Evolutionary conservation across 164 flowering plant genomes (phyloP).

Genomic region (Berberis vulgaris): DNA sequence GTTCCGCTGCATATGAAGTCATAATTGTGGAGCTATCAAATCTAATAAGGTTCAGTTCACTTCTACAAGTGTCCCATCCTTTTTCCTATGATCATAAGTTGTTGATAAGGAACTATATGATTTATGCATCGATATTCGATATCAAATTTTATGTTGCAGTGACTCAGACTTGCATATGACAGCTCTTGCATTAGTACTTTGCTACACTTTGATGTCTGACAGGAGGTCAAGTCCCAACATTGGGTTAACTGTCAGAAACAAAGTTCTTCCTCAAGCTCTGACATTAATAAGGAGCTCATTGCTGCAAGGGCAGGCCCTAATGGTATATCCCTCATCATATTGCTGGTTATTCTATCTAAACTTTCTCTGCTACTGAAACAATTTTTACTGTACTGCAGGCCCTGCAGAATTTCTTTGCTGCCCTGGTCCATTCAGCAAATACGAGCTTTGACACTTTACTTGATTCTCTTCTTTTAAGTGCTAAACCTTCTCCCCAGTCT

Average conservation of each 20-base stretch:
- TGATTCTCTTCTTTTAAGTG: constrained; percentile 91
- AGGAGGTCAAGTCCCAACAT: constrained; percentile 58
- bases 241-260: constrained; percentile 71
- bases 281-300: constrained; percentile 77
- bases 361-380: constrained; percentile 1
- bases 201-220: constrained; percentile 94
- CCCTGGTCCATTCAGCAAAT: constrained; percentile 75
- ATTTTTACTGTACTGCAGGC: constrained; percentile 48
- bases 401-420: constrained; percentile 72
- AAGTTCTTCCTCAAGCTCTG: constrained; percentile 95
- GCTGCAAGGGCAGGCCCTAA: constrained; percentile 95
- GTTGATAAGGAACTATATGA: no score
- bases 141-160: constrained; percentile 34
- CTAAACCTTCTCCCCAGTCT: constrained; percentile 81
- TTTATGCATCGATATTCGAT: not conserved
- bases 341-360: not conserved
- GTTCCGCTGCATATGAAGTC: constrained; percentile 83
- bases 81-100: not conserved
- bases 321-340: constrained; percentile 32
- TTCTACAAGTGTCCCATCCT: not conserved
- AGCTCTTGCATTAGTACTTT: constrained; percentile 92
- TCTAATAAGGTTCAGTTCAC: constrained; percentile 62
- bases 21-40: constrained; percentile 86
- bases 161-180: constrained; percentile 98
- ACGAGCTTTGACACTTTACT: constrained; percentile 83